Conservation (phyloP, 78 protist genomes). For the Pigoraptor vietnamica region DNA sequence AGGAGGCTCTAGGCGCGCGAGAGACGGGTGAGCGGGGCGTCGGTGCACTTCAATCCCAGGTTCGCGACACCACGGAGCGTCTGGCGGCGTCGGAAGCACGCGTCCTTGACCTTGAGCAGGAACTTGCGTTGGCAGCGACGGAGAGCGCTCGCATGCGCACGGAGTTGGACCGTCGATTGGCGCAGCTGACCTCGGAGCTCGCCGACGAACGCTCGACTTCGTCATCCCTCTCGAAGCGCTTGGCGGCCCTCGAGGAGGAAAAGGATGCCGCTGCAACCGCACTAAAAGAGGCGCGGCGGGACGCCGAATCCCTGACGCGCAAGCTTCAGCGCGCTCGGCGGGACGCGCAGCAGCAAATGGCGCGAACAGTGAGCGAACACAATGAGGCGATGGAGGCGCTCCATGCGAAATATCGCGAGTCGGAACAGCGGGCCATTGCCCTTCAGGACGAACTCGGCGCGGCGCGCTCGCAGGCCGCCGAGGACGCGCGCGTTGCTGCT, state of each 20-base stretch:
- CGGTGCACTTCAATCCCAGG: neutral
- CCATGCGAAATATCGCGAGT: neutral
- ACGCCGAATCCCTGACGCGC: neutral
- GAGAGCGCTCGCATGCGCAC: neutral
- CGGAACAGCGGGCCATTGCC: neutral
- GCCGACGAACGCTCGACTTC: neutral
- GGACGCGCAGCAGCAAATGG: neutral
- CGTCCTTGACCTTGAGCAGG: neutral
- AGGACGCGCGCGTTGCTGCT: neutral
- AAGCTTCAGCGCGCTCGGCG: neutral
- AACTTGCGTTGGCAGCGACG: neutral
- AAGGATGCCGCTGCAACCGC: neutral
- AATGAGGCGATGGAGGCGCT: neutral
- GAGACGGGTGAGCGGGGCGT: neutral
- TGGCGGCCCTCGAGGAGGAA: neutral
- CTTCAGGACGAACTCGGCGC: neutral
- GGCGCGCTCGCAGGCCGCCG: neutral
- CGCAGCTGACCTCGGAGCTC: neutral
- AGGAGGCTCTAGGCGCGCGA: neutral
- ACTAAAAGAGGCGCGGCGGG: neutral
- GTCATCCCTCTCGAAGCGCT: neutral
- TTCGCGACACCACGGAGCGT: neutral
- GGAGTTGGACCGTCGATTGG: neutral
- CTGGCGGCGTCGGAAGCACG: neutral
- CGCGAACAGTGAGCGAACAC: neutral